Base-by-base conservation (phyloP, 148 eudicot genomes). In the Rhododendron mucronatum region DNA sequence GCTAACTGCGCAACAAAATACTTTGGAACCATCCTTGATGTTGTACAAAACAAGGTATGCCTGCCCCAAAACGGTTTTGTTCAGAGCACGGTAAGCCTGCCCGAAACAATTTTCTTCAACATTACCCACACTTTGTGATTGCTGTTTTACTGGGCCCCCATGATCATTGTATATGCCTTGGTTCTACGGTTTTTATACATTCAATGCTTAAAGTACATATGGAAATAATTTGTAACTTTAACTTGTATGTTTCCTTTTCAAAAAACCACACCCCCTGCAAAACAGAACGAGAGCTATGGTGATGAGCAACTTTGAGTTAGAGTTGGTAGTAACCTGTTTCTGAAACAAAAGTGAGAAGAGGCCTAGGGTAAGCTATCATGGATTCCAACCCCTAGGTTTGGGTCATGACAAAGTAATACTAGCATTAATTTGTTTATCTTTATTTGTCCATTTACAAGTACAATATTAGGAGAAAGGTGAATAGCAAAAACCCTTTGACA, bases 231-330 rank as follows among this genome's bases (percentile, higher is more conserved):
- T 9, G 79, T 80, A 97, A 98, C 99, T 95, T 92, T 73, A 90
- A 85, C 89, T 97, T 95, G 90, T 91, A 95, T 86, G 93, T 82
- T 81, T 97, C 99, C 74, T 90, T 86, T 79, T 98, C 92, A 88
- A 97, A 95, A 83, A 93, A 90, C 99, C 98, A 97, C 57, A 85
- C 86, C 23, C 92, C 98, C 99, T 97, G 83, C 82, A 89, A 84
- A 77, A 74, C 4, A 14, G 53, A 84, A 59, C 2, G 2, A 59
- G n/a, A 5, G 44, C 10, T 20, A 16, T 51, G 18, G 23, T 57
- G 39, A 37, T 37, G 39, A 39, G 44, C 44, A 5, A 39, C 44
- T 39, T 39, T 39, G 44, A 39, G 44, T 39, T 57, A 57, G 63
- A 16, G 63, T 55, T 15, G 20, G 57, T 39, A 39, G 2, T 55